These are phyloP conservation scores for Aristolochia fimbriata DNA, from an alignment of 164 flowering plant genomes.

Conservation along the genomic window DNA sequence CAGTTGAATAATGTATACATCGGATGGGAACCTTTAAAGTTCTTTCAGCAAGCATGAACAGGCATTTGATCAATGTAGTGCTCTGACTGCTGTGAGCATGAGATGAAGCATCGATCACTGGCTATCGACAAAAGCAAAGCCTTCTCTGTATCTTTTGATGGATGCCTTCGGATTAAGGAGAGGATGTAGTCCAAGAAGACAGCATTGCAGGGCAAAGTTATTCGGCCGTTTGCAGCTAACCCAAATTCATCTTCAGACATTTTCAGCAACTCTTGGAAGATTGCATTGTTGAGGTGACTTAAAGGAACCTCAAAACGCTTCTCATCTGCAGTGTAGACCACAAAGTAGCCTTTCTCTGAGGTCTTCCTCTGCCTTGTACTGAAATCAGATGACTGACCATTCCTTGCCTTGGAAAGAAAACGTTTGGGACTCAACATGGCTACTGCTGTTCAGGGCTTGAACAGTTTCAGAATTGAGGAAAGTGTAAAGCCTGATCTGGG, in stretches of 20 bases:
- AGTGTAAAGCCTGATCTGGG: no score
- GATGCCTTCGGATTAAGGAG: slow-evolving; percentile 5
- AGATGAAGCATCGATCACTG: slow-evolving; percentile 2
- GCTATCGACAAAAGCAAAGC: slow-evolving; percentile 11
- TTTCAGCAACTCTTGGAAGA: slow-evolving; percentile 21
- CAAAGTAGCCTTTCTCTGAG: slow-evolving; percentile 13
- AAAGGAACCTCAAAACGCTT: slow-evolving; percentile 17
- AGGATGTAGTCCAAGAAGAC: slow-evolving; percentile 13
- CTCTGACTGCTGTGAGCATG: background rate
- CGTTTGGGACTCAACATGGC: background rate
- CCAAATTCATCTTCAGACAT: slow-evolving; percentile 27
- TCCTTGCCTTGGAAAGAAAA: background rate
- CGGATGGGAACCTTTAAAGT: no score
- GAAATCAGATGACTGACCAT: background rate
- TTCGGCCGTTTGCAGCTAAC: slow-evolving; percentile 13
- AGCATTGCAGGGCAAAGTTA: slow-evolving; percentile 17
- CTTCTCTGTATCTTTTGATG: slow-evolving; percentile 10
- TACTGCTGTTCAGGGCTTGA: no score
- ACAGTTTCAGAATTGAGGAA: no score
- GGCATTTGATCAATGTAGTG: no score
- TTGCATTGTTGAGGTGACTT: slow-evolving; percentile 9
- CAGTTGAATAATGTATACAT: no score
- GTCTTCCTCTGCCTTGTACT: background rate
- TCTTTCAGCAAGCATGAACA: no score
- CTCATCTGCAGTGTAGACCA: slow-evolving; percentile 9